phyloP scores from a whole-genome alignment of 176 grass and related monocot species.

The Triticum monococcum region DNA sequence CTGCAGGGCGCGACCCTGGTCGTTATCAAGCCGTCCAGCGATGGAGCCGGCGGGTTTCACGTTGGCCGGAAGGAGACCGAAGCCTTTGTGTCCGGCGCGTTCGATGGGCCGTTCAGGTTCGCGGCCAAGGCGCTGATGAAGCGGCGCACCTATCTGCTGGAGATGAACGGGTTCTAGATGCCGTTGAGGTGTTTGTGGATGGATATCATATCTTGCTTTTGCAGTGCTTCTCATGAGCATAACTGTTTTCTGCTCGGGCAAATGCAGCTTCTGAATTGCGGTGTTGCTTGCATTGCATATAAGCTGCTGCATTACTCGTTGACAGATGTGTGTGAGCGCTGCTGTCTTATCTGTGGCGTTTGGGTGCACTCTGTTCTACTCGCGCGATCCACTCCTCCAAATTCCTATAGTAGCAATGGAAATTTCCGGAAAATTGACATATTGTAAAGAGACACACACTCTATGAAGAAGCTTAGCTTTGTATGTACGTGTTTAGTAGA shows the following conservation, averaged over 20 bases:
- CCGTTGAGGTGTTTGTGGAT: neutral
- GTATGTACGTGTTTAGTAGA: too few relatives aligned
- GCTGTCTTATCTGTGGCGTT: neutral
- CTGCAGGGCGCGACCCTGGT: constrained; percentile 82
- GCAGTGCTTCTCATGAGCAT: neutral
- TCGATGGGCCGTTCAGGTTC: constrained; percentile 61
- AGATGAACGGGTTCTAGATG: constrained; percentile 93
- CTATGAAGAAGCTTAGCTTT: too few relatives aligned
- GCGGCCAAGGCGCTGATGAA: constrained; percentile 72
- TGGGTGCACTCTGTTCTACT: too few relatives aligned
- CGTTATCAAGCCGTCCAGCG: constrained; percentile 51
- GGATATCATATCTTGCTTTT: neutral
- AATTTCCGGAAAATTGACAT: too few relatives aligned
- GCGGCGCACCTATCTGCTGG: constrained; percentile 77
- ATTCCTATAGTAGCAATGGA: too few relatives aligned
- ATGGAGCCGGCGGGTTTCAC: constrained; percentile 23
- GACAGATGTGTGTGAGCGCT: neutral
- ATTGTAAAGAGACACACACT: too few relatives aligned
- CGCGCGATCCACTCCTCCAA: too few relatives aligned
- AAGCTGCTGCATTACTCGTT: neutral
- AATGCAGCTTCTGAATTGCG: neutral
- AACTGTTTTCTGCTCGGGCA: neutral
- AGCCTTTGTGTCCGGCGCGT: constrained; percentile 58
- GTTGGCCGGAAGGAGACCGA: constrained; percentile 60
- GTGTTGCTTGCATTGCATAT: neutral